Conservation (phyloP, 306 rosid species). For the Castanopsis chinensis region DNA sequence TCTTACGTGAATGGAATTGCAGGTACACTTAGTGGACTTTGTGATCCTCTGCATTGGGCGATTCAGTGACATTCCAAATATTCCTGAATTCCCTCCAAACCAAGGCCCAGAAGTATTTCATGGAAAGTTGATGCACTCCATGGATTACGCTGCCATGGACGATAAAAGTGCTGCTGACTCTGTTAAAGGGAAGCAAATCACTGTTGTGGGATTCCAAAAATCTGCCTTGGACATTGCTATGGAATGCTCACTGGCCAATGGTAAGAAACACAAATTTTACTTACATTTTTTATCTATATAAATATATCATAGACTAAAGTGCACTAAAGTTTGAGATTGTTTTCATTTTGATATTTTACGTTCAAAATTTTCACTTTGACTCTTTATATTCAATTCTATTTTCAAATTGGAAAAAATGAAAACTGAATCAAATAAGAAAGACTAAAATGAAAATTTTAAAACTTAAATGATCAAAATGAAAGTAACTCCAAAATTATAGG, state of each 20-base stretch:
- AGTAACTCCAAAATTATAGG: too few relatives aligned
- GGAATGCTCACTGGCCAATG: slow-evolving; percentile 58
- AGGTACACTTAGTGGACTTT: slow-evolving; percentile 53
- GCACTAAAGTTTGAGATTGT: too few relatives aligned
- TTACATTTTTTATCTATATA: background rate
- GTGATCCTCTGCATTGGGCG: slow-evolving; percentile 67
- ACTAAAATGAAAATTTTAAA: too few relatives aligned
- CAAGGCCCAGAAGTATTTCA: slow-evolving; percentile 51
- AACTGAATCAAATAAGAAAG: too few relatives aligned
- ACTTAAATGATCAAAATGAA: too few relatives aligned
- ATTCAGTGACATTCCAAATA: slow-evolving; percentile 64
- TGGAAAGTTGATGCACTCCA: slow-evolving; percentile 54
- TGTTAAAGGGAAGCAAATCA: slow-evolving; percentile 43
- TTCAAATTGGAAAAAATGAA: too few relatives aligned
- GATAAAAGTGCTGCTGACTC: slow-evolving; percentile 26
- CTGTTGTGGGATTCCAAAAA: slow-evolving; percentile 65
- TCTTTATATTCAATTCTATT: too few relatives aligned
- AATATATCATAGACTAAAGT: too few relatives aligned
- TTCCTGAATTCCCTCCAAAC: slow-evolving; percentile 58
- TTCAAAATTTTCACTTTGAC: too few relatives aligned
- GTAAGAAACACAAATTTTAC: slow-evolving; percentile 16
- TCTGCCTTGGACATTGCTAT: slow-evolving; percentile 57
- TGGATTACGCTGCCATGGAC: slow-evolving; percentile 50
- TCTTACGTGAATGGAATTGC: background rate
- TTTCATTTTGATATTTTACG: too few relatives aligned